Conservation (phyloP, 441 rosid genomes). For the Gossypium davidsonii region DNA sequence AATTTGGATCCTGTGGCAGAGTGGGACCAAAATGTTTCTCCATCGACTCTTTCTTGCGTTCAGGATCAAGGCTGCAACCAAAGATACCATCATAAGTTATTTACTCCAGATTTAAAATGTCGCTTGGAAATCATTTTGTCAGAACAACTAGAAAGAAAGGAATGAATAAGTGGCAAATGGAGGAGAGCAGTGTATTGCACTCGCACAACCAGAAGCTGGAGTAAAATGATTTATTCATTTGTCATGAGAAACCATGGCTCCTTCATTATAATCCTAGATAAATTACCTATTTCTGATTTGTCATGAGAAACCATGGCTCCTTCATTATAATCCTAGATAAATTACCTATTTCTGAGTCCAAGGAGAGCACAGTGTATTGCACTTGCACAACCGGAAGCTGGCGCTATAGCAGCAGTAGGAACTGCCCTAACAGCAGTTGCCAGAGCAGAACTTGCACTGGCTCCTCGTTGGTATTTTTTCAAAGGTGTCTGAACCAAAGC, state of each 20-base stretch:
- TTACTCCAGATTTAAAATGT: background rate
- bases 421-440: conserved; percentile 74
- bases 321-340: background rate
- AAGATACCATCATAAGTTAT: conserved; percentile 14
- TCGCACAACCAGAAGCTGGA: background rate
- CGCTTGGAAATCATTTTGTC: background rate
- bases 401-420: conserved; percentile 95
- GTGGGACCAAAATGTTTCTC: conserved; percentile 86
- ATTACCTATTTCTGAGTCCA: conserved; percentile 86
- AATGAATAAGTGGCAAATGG: background rate
- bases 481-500: conserved; percentile 80
- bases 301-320: background rate
- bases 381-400: conserved; percentile 79
- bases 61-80: conserved; percentile 89
- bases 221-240: background rate
- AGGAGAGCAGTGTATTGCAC: background rate
- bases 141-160: background rate
- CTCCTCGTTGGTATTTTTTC: conserved; percentile 84
- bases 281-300: conserved; percentile 66
- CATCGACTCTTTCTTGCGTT: conserved; percentile 88
- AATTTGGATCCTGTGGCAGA: conserved; percentile 32
- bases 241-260: background rate
- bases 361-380: conserved; percentile 79
- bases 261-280: background rate
- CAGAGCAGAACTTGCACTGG: conserved; percentile 78